Evolutionary conservation across 2,329 filamentous ascomycete species (phyloP).

Genomic region (Phoma sp.): DNA sequence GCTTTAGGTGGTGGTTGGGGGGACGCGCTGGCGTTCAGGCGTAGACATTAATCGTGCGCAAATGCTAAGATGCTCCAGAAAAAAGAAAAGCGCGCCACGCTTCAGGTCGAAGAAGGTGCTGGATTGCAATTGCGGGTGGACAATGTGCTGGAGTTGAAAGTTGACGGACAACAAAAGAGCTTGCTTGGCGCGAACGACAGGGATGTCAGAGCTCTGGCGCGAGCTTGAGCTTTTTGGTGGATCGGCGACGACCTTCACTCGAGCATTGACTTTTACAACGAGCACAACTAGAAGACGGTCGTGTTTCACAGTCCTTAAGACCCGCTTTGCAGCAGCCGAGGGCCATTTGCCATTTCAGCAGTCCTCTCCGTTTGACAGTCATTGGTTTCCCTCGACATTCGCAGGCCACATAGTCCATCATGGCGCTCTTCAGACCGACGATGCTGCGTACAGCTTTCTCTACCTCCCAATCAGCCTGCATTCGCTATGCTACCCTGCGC

Average conservation of each 20-base stretch:
- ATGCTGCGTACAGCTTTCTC: slow-evolving; percentile 26
- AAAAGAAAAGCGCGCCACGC: slow-evolving; percentile 23
- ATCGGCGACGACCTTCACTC: slow-evolving; percentile 11
- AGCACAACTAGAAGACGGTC: background rate
- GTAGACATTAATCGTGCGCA: slow-evolving; percentile 40
- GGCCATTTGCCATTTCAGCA: too few species aligned
- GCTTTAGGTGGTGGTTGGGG: slow-evolving; percentile 36
- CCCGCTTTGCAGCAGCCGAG: too few species aligned
- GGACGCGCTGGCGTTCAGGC: slow-evolving; percentile 38
- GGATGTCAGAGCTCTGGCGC: slow-evolving; percentile 20
- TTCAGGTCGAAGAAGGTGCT: slow-evolving; percentile 23
- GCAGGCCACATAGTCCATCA: slow-evolving; percentile 16
- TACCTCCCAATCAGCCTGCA: slow-evolving; percentile 22
- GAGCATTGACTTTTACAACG: background rate
- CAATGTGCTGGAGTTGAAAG: slow-evolving; percentile 27
- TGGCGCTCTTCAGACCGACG: slow-evolving; percentile 37
- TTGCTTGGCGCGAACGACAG: slow-evolving; percentile 31
- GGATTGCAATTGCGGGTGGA: slow-evolving; percentile 39
- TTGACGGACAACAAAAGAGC: slow-evolving; percentile 41
- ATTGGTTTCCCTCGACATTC: background rate
- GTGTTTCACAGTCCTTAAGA: background rate
- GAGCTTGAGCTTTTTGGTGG: slow-evolving; percentile 18
- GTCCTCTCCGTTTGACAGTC: background rate
- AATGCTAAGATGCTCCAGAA: slow-evolving; percentile 13
- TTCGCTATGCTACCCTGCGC: slow-evolving; percentile 31